Base-by-base conservation (phyloP, 1,284 basidiomycete genomes). In the Exobasidium rhododendri region DNA sequence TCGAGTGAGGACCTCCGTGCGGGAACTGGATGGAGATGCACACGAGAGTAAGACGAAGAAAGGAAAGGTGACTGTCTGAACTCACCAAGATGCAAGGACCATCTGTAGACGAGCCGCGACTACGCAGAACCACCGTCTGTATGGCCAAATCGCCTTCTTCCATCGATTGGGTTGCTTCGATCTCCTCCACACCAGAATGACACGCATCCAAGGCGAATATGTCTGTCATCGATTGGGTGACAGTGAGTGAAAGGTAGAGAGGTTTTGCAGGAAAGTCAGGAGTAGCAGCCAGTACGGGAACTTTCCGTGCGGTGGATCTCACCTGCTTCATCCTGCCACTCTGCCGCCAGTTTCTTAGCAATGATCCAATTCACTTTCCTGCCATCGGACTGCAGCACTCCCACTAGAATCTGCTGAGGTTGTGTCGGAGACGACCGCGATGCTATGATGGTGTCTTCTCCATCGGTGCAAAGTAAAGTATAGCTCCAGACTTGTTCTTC, bases 1-100 rank as follows among this genome's bases (percentile, higher is more conserved):
- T 81, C 0, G 73, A 81, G 71, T 89, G 89, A 0, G 88, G 88
- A 0, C 89, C 88, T 4, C 89, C 88, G 66, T 89, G 89, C 3
- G 84, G 83, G n/a, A 82, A 75, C 1, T 81, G 56, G 84, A 17
- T 40, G 0, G 82, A 80, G 11, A 71, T 59, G 1, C 69, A 46
- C 5, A n/a, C n/a, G 5, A 7, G 10, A 63, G 28, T 2, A 7
- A 4, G 30, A 17, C 17, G 24, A 30, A 3, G 29, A 49, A 53
- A 44, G 47, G 52, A 22, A 20, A n/a, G 11, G 28, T 1, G 24
- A 7, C 5, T n/a, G 52, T 57, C 5, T 31, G 4, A 57, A 49
- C 6, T 50, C 47, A 50, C 47, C 6, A 57, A 5, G 30, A 57
- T 31, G 43, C 7, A 50, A 44, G 28, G 52, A 4, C 52, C 32